Base-by-base conservation (phyloP, 2,329 filamentous ascomycete genomes). In the Byssochlamys sp. region DNA sequence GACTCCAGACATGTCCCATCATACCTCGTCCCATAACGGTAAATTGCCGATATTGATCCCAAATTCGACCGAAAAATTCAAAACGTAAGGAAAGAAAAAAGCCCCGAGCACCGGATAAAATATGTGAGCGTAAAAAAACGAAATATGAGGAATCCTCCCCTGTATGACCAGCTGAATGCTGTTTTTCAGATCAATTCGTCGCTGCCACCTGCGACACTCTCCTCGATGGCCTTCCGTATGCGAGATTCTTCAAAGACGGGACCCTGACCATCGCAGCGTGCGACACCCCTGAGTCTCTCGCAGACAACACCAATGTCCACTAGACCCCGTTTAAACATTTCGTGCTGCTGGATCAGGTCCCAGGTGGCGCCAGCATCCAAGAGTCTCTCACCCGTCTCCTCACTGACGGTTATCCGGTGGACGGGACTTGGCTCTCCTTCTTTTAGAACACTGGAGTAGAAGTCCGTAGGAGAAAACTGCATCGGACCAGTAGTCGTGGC, bases 311-410 rank as follows among this genome's bases (percentile, higher is more conserved):
- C 86, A 11, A 96, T 84, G 71, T 97, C 89, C 27, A 96, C 86
- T 24, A 89, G 77, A 0, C 91, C 90, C 52, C 82, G 81, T 70
- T 85, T 84, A 70, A 88, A 95, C 7, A 91, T 75, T 5, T 89
- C 84, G 71, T 96, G 90, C 55, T 78, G 80, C 67, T 95, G 88
- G 59, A 97, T 94, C 56, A 91, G 78, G 66, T 96, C 91, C 92
- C 92, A 97, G 0, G 91, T 87, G 1, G 90, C 89, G 19, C 86
- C 86, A 0, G 87, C 87, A 39, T 87, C 87, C 5, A 94, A 78
- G 12, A 95, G 75, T 29, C 81, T 80, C 69, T 90, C 84, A 3
- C 88, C 88, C 1, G 75, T 79, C 11, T 78, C 76, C n/a, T 83
- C 79, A 45, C 83, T 84, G 27, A 82, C 81, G 29, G 84, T 81